Base-by-base conservation (phyloP, 257 asterid species). In the Scutellaria baicalensis region DNA sequence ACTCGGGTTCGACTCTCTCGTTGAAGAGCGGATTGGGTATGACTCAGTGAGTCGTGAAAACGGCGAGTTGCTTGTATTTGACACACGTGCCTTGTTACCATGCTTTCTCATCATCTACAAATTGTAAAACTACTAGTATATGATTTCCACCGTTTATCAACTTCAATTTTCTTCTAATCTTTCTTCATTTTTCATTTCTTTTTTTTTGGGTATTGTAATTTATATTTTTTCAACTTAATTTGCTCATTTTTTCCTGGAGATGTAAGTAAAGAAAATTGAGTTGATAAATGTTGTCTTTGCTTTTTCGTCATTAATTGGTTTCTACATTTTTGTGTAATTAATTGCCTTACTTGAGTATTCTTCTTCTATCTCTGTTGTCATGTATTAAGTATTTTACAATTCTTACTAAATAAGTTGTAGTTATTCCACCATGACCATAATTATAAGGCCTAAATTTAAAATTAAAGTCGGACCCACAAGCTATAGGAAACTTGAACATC, bases 21-120 rank as follows among this genome's bases (percentile, higher is more conserved):
- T 75, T 17, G 75, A 64, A 51, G 83, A 74, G 1, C 79, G 86
- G 40, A 74, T 72, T 43, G 91, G 91, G 74, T 89, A 71, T 59
- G 97, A 93, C 82, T 89, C 99, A 14, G 90, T 86, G 77, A 78
- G 87, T 43, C 81, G 90, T 11, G 89, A 82, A 35, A 81, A 65
- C n/a, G 96, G 93, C 39, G 95, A 89, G 80, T 74, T 93, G 70
- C 64, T 86, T 13, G 96, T 91, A 2, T 89, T 86, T 44, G 97
- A 93, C 59, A 73, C 99, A 61, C 97, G 96, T 70, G 97, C 96
- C 12, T 83, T 91, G 55, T 71, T 93, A 51, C 97, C 99, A 5
- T 93, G 99, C 73, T 87, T 94, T 65, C 95, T 94, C 23, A 83
- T 94, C 54, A 86, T 94, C 80, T 94, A 94, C 69, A 85, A 80